Evolutionary conservation across 2,329 filamentous ascomycete species (phyloP).

Genomic region (Alternaria incomplexa): DNA sequence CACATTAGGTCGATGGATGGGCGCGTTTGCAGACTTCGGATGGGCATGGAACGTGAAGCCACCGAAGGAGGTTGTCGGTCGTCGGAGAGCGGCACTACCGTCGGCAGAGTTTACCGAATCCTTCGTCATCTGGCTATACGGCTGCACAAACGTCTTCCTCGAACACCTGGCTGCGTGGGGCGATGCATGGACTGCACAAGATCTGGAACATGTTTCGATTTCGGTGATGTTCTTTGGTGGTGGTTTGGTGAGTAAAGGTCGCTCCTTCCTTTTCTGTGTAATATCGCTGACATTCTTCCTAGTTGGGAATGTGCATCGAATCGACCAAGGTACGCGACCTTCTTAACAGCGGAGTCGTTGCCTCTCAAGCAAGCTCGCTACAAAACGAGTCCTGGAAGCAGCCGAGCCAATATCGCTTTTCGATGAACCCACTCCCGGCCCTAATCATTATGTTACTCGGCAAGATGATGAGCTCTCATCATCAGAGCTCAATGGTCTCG

Average conservation of each 20-base stretch:
- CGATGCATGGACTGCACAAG: slow-evolving; percentile 73
- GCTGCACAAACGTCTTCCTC: slow-evolving; percentile 86
- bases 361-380: slow-evolving; percentile 39
- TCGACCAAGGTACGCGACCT: slow-evolving; percentile 69
- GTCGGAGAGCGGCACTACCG: slow-evolving; percentile 67
- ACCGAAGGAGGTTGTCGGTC: slow-evolving; percentile 60
- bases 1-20: slow-evolving; percentile 87
- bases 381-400: slow-evolving; percentile 56
- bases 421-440: slow-evolving; percentile 86
- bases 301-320: slow-evolving; percentile 83
- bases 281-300: slow-evolving; percentile 33
- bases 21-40: slow-evolving; percentile 86
- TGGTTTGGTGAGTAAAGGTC: slow-evolving; percentile 69
- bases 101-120: slow-evolving; percentile 91
- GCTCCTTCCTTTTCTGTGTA: slow-evolving; percentile 8
- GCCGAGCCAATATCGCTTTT: slow-evolving; percentile 73
- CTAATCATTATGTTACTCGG: slow-evolving; percentile 86
- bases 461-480: slow-evolving; percentile 94
- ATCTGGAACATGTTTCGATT: slow-evolving; percentile 92
- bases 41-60: slow-evolving; percentile 96
- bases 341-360: slow-evolving; percentile 60
- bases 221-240: slow-evolving; percentile 93
- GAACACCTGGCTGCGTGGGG: slow-evolving; percentile 83
- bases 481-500: slow-evolving; percentile 81
- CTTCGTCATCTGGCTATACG: slow-evolving; percentile 87